Evolutionary conservation across 2,329 filamentous ascomycete species (phyloP).

Genomic region (Stagonosporopsis cucurbitacearum): DNA sequence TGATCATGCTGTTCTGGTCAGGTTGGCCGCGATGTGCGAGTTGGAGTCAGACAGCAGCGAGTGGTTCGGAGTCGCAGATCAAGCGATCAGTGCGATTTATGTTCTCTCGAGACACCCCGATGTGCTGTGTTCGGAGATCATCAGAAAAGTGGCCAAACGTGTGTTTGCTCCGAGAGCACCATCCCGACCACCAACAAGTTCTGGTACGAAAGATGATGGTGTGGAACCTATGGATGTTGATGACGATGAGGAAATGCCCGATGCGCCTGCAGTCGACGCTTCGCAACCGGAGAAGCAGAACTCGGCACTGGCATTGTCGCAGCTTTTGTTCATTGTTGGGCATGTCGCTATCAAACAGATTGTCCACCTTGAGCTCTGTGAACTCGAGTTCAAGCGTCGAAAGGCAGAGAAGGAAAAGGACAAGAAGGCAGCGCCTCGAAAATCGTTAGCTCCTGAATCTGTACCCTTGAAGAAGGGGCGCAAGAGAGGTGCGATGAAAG

Average conservation of each 20-base stretch:
- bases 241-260: slow-evolving; percentile 30
- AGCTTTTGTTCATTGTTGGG: slow-evolving; percentile 91
- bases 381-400: slow-evolving; percentile 95
- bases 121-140: slow-evolving; percentile 86
- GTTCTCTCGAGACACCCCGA: slow-evolving; percentile 93
- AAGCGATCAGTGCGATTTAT: slow-evolving; percentile 95
- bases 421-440: slow-evolving; percentile 59
- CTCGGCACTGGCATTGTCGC: slow-evolving; percentile 78
- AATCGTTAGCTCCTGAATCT: slow-evolving; percentile 38
- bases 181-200: slow-evolving; percentile 40
- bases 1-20: slow-evolving; percentile 84
- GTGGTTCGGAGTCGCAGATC: slow-evolving; percentile 91
- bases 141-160: slow-evolving; percentile 82
- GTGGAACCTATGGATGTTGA: slow-evolving; percentile 19
- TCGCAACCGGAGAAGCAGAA: slow-evolving; percentile 60
- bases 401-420: slow-evolving; percentile 92
- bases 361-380: slow-evolving; percentile 95
- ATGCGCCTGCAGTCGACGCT: slow-evolving; percentile 37
- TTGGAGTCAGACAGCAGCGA: slow-evolving; percentile 89
- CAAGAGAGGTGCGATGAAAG: slow-evolving; percentile 48
- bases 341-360: slow-evolving; percentile 99
- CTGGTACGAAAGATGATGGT: slow-evolving; percentile 41
- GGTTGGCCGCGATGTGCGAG: slow-evolving; percentile 83
- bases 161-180: slow-evolving; percentile 71
- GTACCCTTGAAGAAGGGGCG: slow-evolving; percentile 50